Conservation (phyloP, 441 rosid genomes). For the Gossypium davidsonii region DNA sequence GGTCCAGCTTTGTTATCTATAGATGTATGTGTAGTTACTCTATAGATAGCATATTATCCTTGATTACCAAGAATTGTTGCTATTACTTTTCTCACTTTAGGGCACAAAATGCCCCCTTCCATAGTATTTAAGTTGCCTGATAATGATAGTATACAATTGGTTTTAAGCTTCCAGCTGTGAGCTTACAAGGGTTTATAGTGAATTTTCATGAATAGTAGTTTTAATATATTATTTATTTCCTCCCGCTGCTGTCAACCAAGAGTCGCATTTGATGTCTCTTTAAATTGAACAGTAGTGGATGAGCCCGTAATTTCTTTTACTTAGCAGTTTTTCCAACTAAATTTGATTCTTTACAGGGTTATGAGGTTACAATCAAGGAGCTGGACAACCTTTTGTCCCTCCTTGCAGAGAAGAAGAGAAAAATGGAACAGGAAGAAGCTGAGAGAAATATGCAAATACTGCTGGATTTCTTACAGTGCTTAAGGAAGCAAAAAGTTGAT, state of each 20-base stretch:
- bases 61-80: background rate
- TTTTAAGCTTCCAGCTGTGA: constrained; percentile 1
- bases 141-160: background rate
- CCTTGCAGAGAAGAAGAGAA: constrained; percentile 86
- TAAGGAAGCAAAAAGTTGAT: constrained; percentile 85
- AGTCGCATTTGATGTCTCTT: background rate
- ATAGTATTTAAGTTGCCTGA: background rate
- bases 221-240: background rate
- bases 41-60: background rate
- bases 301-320: background rate
- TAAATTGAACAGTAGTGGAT: background rate
- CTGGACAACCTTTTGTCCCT: constrained; percentile 62
- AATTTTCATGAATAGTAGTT: background rate
- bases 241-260: background rate
- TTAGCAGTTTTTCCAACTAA: background rate
- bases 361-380: constrained; percentile 84
- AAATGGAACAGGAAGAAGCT: constrained; percentile 97
- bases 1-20: background rate
- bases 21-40: background rate
- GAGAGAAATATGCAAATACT: constrained; percentile 99
- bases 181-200: background rate
- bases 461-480: constrained; percentile 75
- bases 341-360: constrained; percentile 58
- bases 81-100: background rate
- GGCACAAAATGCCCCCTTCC: background rate